These are phyloP conservation scores for Boletales sp. DNA, from an alignment of 768 basidiomycete species.

Conservation along the genomic window DNA sequence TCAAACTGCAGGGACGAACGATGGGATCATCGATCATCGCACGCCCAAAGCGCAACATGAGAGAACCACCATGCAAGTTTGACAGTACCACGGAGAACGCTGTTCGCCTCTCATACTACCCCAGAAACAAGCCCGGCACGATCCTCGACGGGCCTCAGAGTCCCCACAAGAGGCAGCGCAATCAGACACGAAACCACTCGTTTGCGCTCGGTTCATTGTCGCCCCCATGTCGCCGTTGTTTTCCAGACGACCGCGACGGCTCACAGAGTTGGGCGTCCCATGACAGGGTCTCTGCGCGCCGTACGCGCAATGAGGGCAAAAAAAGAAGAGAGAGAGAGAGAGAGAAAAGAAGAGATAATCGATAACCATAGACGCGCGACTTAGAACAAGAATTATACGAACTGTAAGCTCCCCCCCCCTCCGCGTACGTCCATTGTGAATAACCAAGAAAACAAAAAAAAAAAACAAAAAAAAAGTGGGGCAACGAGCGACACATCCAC, in stretches of 20 bases:
- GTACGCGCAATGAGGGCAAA: background rate
- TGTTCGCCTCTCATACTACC: slow-evolving; percentile 86
- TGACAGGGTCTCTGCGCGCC: slow-evolving; percentile 9
- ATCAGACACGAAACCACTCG: slow-evolving; percentile 39
- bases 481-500: background rate
- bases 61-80: no score
- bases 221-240: slow-evolving; percentile 10
- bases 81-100: slow-evolving; percentile 8
- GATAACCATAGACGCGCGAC: slow-evolving; percentile 2
- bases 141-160: slow-evolving; percentile 67
- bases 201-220: slow-evolving; percentile 37
- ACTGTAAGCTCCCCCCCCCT: background rate
- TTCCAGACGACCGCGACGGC: slow-evolving; percentile 11
- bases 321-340: background rate
- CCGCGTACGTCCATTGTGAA: background rate
- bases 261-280: slow-evolving; percentile 8
- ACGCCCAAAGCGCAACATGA: no score
- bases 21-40: no score
- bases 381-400: slow-evolving; percentile 9
- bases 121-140: slow-evolving; percentile 57
- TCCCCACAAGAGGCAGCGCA: slow-evolving; percentile 66
- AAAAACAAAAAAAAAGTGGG: background rate
- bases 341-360: background rate
- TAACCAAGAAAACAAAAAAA: background rate
- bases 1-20: no score